Conservation (phyloP, 768 basidiomycete genomes). For the Tricholoma terreum region DNA sequence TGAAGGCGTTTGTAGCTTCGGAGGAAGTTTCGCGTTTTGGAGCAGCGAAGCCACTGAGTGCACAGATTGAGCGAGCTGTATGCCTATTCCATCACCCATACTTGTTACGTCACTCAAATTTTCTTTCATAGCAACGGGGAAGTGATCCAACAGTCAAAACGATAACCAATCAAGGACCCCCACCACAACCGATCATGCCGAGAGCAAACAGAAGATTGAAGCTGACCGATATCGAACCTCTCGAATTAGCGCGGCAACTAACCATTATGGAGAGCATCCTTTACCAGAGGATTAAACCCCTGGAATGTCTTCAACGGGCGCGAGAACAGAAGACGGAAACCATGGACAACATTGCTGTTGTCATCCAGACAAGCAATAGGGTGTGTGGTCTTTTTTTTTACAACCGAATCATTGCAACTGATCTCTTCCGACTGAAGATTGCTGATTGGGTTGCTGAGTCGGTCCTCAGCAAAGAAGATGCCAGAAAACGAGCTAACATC, state of each 20-base stretch:
- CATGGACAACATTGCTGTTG: constrained; percentile 79
- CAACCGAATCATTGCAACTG: background rate
- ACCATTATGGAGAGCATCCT: constrained; percentile 87
- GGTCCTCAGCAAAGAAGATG: constrained; percentile 78
- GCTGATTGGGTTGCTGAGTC: constrained; percentile 91
- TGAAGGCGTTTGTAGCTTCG: constrained; percentile 74
- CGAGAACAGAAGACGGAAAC: constrained; percentile 72
- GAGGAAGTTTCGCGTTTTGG: constrained; percentile 61
- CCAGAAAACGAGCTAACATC: constrained; percentile 72
- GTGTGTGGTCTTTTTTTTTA: constrained; percentile 37
- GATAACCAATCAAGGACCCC: constrained; percentile 51
- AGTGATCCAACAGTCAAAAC: constrained; percentile 56
- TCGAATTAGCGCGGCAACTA: constrained; percentile 90
- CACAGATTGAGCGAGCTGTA: constrained; percentile 78
- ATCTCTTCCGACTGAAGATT: constrained; percentile 47
- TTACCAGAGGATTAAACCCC: constrained; percentile 84
- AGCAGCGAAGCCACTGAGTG: constrained; percentile 73
- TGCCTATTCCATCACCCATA: constrained; percentile 26
- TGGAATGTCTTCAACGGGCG: constrained; percentile 86
- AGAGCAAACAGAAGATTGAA: constrained; percentile 71
- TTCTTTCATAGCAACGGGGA: constrained; percentile 40
- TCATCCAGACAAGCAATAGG: constrained; percentile 86
- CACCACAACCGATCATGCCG: constrained; percentile 76
- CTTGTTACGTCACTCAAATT: constrained; percentile 6
- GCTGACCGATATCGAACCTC: constrained; percentile 79